These are phyloP conservation scores for Microstegium vimineum DNA, from an alignment of 176 grass and related monocot species.

Conservation along the genomic window DNA sequence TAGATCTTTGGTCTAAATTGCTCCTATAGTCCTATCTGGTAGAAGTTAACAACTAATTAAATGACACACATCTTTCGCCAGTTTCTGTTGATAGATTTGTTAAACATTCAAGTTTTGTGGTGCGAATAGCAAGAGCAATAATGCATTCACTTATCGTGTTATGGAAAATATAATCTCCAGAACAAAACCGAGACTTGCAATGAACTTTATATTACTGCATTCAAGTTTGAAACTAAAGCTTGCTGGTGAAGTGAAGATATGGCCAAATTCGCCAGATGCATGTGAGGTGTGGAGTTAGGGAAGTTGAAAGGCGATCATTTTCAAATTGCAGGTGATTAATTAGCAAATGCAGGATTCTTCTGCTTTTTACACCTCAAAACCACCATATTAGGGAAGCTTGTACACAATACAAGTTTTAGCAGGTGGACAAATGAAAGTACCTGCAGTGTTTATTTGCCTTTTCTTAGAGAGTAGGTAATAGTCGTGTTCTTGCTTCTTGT, in stretches of 20 bases:
- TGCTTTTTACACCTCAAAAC: slow-evolving; percentile 5
- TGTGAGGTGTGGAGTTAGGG: slow-evolving; percentile 16
- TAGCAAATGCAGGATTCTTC: neutral
- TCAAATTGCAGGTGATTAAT: neutral
- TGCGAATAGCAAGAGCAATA: neutral
- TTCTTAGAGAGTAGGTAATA: neutral
- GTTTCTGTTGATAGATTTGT: neutral
- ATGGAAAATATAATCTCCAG: slow-evolving; percentile 40
- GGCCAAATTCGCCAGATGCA: slow-evolving; percentile 8
- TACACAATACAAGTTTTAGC: neutral
- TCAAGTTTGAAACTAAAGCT: slow-evolving; percentile 24
- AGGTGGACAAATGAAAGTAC: neutral
- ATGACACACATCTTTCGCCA: neutral
- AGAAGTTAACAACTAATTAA: neutral
- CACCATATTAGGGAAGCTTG: neutral
- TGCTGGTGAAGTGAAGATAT: slow-evolving; percentile 34
- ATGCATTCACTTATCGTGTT: slow-evolving; percentile 3
- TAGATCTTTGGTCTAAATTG: neutral
- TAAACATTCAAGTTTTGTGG: neutral
- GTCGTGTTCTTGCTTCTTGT: neutral
- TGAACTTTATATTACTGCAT: slow-evolving; percentile 23
- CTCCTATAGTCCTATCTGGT: neutral
- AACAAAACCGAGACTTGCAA: slow-evolving; percentile 20
- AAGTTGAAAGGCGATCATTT: slow-evolving; percentile 30
- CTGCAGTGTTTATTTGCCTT: neutral